phyloP scores from a whole-genome alignment of 2,329 filamentous ascomycete species.

The Ophiosphaerella herpotricha region DNA sequence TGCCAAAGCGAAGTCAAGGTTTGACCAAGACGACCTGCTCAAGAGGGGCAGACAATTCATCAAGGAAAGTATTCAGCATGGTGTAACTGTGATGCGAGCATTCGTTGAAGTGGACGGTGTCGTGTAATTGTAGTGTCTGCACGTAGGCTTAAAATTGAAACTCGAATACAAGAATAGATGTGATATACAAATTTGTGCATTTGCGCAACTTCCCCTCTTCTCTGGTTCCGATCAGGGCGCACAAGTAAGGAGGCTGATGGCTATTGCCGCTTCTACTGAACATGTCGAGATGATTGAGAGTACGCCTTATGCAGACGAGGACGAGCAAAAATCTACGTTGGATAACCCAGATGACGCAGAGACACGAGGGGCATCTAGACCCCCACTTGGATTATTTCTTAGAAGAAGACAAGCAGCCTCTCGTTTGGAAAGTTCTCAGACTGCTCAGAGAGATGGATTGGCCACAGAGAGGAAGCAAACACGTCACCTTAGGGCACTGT shows the following conservation, averaged over 20 bases:
- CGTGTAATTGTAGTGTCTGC: slow-evolving; percentile 62
- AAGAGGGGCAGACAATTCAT: slow-evolving; percentile 68
- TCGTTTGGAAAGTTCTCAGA: slow-evolving; percentile 61
- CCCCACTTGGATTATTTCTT: slow-evolving; percentile 75
- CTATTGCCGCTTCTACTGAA: slow-evolving; percentile 47
- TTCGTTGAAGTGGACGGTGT: slow-evolving; percentile 73
- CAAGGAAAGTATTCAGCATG: slow-evolving; percentile 65
- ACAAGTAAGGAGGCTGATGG: slow-evolving; percentile 58
- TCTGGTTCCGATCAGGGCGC: slow-evolving; percentile 56
- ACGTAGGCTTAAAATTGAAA: slow-evolving; percentile 63
- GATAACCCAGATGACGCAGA: slow-evolving; percentile 61
- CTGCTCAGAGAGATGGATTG: slow-evolving; percentile 58
- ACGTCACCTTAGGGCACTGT: slow-evolving; percentile 65
- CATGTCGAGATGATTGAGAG: slow-evolving; percentile 66
- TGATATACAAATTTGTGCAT: slow-evolving; percentile 69
- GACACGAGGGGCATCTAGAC: slow-evolving; percentile 63
- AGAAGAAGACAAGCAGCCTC: slow-evolving; percentile 53
- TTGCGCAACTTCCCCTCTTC: slow-evolving; percentile 72
- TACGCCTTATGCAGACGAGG: slow-evolving; percentile 71
- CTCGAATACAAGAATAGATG: slow-evolving; percentile 58
- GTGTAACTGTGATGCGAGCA: slow-evolving; percentile 70
- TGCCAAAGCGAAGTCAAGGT: slow-evolving; percentile 64
- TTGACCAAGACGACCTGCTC: slow-evolving; percentile 66
- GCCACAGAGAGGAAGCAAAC: slow-evolving; percentile 43
- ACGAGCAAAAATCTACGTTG: slow-evolving; percentile 57